Conservation (phyloP, 2,329 filamentous ascomycete species). For the Xylaria polymorpha region DNA sequence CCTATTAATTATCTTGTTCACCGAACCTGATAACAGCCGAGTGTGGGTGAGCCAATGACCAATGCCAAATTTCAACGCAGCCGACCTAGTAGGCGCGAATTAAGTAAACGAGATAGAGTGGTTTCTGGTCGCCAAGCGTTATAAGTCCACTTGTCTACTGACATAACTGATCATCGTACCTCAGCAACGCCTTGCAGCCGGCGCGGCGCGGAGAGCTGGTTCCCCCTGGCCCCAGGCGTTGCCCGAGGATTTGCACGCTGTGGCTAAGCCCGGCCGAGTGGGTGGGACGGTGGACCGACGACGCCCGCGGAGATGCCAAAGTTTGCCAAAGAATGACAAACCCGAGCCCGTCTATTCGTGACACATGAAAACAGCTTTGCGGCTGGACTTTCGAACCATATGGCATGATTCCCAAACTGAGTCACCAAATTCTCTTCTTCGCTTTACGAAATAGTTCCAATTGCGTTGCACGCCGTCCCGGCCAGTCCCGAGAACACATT, state of each 20-base stretch:
- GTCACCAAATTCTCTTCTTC: not conserved
- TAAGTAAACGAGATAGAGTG: not conserved
- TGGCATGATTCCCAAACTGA: constrained; percentile 26
- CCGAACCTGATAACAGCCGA: not conserved
- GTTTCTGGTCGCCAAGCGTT: not conserved
- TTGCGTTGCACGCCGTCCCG: constrained; percentile 4
- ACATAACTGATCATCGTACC: not conserved
- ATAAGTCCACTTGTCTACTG: not conserved
- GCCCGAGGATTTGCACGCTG: constrained; percentile 24
- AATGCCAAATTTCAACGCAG: constrained; percentile 2
- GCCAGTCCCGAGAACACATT: constrained; percentile 19
- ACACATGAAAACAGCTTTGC: constrained; percentile 15
- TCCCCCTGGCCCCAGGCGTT: not conserved
- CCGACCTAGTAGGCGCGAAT: not conserved
- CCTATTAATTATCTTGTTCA: not conserved
- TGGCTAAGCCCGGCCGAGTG: constrained; percentile 11
- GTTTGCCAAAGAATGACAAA: constrained; percentile 6
- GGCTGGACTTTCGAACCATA: constrained; percentile 22
- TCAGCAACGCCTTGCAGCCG: not conserved
- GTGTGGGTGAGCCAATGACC: constrained; percentile 5
- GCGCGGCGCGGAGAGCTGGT: constrained; percentile 1
- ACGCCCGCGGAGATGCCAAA: constrained; percentile 35
- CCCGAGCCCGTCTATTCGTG: constrained; percentile 20
- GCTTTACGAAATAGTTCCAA: constrained; percentile 2
- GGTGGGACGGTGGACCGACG: constrained; percentile 14